A percentile compares a stretch with the other conserved stretches of the same genome.
Evolutionary conservation across 495 filamentous ascomycete genomes (phyloP).

Genomic region (Ascobolus immersus): DNA sequence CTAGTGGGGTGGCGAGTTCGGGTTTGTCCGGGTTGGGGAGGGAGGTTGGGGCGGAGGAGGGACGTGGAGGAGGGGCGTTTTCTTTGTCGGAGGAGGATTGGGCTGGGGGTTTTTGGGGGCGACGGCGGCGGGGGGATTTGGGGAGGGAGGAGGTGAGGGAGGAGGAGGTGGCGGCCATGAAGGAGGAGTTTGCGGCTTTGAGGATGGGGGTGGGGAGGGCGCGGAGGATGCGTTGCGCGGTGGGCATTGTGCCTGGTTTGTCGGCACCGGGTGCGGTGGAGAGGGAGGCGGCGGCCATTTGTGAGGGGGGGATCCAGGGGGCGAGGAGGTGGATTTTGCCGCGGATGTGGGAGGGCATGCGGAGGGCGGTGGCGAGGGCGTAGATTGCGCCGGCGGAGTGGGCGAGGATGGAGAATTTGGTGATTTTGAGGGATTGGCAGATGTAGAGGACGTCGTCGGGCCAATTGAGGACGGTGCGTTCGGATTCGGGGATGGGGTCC

Average conservation of each 20-base stretch:
- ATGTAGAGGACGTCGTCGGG: constrained; percentile 93
- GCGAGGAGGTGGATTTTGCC: constrained; percentile 87
- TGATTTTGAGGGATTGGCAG: constrained; percentile 76
- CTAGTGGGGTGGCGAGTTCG: constrained; percentile 24
- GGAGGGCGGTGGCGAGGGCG: constrained; percentile 78
- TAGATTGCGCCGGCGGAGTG: constrained; percentile 96
- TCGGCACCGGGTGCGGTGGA: constrained; percentile 9
- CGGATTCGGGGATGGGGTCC: constrained; percentile 51
- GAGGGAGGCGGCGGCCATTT: constrained; percentile 37
- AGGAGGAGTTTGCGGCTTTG: constrained; percentile 80
- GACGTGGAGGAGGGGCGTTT: constrained; percentile 2
- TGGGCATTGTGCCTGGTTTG: constrained; percentile 40
- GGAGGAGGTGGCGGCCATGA: constrained; percentile 75
- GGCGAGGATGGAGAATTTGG: constrained; percentile 90
- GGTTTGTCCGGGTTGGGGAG: constrained; percentile 16
- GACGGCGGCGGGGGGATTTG: constrained; percentile 25
- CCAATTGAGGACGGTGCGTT: constrained; percentile 75
- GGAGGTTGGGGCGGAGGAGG: constrained; percentile 9
- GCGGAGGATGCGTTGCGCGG: constrained; percentile 71
- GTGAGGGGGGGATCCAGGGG: constrained; percentile 96
- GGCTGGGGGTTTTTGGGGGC: constrained; percentile 7
- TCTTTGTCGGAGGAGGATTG: constrained; percentile 2
- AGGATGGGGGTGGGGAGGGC: constrained; percentile 76
- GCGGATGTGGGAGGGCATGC: constrained; percentile 87
- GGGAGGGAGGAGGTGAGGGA: constrained; percentile 67